Conservation (phyloP, 495 filamentous ascomycete species). For the Glarea lozoyensis region DNA sequence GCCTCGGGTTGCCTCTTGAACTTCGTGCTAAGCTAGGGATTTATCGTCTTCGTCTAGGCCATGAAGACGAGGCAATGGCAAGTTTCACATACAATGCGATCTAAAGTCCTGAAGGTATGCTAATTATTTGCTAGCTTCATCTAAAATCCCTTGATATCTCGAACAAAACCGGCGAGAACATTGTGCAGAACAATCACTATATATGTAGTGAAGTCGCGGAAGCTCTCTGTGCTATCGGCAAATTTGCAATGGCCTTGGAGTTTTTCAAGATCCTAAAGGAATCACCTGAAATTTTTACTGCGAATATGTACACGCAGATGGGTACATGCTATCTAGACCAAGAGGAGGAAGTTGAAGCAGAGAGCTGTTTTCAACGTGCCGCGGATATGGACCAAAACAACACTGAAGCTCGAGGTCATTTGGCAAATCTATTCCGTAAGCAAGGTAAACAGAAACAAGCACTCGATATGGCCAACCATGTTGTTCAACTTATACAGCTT, state of each 20-base stretch:
- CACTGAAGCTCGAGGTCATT: constrained; percentile 61
- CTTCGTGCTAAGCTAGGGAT: constrained; percentile 79
- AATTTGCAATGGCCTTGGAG: constrained; percentile 54
- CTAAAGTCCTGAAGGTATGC: constrained; percentile 4
- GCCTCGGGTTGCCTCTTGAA: constrained; percentile 68
- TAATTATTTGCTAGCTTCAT: constrained; percentile 23
- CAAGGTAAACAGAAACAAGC: constrained; percentile 62
- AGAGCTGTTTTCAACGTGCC: constrained; percentile 63
- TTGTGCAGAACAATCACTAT: constrained; percentile 57
- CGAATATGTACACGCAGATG: constrained; percentile 57
- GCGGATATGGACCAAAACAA: constrained; percentile 58
- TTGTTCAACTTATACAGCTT: constrained; percentile 42
- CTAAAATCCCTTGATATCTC: constrained; percentile 57
- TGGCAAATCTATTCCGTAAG: constrained; percentile 74
- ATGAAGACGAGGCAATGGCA: constrained; percentile 71
- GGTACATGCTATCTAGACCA: constrained; percentile 61
- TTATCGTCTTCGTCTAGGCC: constrained; percentile 61
- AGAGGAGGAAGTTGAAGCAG: constrained; percentile 56
- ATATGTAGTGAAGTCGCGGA: constrained; percentile 67
- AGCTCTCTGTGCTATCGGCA: constrained; percentile 47
- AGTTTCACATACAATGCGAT: constrained; percentile 26
- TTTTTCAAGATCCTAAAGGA: constrained; percentile 65
- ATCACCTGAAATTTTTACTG: constrained; percentile 46
- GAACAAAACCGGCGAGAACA: constrained; percentile 35
- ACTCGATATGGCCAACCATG: constrained; percentile 62